These are phyloP conservation scores for Knoxdaviesia proteae DNA, from an alignment of 2,329 filamentous ascomycete genomes.

Conservation along the genomic window DNA sequence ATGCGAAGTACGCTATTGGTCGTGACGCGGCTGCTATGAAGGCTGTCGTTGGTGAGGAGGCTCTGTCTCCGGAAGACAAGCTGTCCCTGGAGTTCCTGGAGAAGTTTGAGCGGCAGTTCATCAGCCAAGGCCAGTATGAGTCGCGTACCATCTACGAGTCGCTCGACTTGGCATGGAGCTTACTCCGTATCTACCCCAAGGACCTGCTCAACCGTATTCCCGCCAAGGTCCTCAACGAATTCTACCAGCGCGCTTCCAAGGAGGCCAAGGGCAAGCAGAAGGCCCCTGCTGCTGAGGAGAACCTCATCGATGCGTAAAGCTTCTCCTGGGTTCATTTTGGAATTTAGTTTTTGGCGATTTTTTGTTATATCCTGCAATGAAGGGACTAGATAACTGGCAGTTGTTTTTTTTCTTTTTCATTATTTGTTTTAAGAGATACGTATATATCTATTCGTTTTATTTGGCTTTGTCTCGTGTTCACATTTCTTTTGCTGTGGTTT, in stretches of 20 bases:
- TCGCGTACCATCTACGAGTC: conserved; percentile 81
- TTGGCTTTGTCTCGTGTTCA: neutral
- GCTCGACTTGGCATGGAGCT: conserved; percentile 85
- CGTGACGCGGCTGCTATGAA: conserved; percentile 98
- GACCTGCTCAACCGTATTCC: conserved; percentile 92
- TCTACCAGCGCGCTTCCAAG: conserved; percentile 49
- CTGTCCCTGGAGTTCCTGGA: conserved; percentile 94
- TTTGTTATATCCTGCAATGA: neutral
- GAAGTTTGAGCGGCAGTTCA: conserved; percentile 94
- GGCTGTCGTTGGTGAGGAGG: conserved; percentile 96
- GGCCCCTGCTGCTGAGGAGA: conserved; percentile 29
- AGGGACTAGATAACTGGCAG: neutral
- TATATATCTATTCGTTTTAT: neutral
- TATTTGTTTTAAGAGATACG: neutral
- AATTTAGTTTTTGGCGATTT: too few species aligned
- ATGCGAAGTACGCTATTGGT: conserved; percentile 98
- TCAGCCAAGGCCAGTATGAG: conserved; percentile 82
- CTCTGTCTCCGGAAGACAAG: conserved; percentile 88
- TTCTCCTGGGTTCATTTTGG: too few species aligned
- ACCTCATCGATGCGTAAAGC: conserved; percentile 36
- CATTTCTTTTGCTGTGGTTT: neutral
- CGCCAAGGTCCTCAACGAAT: conserved; percentile 64
- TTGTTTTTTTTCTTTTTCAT: neutral
- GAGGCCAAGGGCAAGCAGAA: conserved; percentile 43
- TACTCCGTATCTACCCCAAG: conserved; percentile 94